Evolutionary conservation across 148 eudicot species (phyloP), one percentile per base, ranked within the genome.

Genomic region (Drosera capensis): DNA sequence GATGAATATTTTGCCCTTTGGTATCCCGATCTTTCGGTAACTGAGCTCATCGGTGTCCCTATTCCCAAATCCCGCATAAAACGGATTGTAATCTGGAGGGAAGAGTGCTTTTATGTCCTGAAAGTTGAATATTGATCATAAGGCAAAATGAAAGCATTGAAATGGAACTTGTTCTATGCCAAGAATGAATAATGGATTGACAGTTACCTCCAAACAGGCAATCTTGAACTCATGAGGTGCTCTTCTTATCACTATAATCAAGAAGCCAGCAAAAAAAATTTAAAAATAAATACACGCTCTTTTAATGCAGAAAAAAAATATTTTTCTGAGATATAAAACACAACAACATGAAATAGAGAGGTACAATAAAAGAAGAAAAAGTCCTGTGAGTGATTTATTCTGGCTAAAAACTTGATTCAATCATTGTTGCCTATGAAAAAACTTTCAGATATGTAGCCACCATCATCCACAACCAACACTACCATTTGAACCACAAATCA

Each of bases 211-310:
- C 58, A 90, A 74, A 66, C 99, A 90, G 6, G 99, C 99, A 21
- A 90, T 90, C 75, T 90, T 90, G 82, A 90, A 90, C 54, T 90
- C 99, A 49, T 90, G 99, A 60, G 99, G 99, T 41, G 99, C 95
- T 81, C 99, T 71, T 73, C 95, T 71, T 66, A 90, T 90, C 23
- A 90, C 99, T 90, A 84, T 59, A 70, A 62, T 50, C 45, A 43
- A n/a, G 9, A 48, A 22, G 23, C 20, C 15, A 19, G 19, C 14
- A n/a, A 7, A 21, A 31, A 23, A 48, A 29, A 16, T 45, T 16
- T 14, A 12, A 25, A 12, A 35, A 43, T 21, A 18, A 11, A 55
- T 43, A 46, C 25, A 21, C 7, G 25, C 15, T 14, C 15, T 24
- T n/a, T n/a, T n/a, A n/a, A n/a, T n/a, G n/a, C n/a, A n/a, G n/a